A percentile compares a stretch with the other conserved stretches of the same genome.
These are phyloP conservation scores for Tremellales sp. DNA, from an alignment of 1,284 basidiomycete genomes.

Conservation along the genomic window DNA sequence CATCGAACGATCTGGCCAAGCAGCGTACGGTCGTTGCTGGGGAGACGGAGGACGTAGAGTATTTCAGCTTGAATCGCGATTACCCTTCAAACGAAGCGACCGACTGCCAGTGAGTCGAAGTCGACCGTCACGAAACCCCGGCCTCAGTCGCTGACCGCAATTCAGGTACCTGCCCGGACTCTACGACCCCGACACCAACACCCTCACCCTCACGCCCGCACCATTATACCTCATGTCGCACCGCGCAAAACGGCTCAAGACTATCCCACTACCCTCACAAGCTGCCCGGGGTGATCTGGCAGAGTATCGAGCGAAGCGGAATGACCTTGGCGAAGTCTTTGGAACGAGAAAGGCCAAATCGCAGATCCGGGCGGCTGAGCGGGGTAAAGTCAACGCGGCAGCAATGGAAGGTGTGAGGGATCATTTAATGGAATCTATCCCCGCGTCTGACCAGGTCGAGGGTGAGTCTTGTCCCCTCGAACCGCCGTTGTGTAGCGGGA, in stretches of 20 bases:
- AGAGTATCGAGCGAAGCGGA: constrained; percentile 60
- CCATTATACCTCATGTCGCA: constrained; percentile 71
- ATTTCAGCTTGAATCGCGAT: constrained; percentile 55
- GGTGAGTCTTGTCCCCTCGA: too few species aligned
- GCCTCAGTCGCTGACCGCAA: too few species aligned
- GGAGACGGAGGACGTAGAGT: constrained; percentile 64
- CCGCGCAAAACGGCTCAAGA: constrained; percentile 73
- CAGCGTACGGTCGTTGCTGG: constrained; percentile 61
- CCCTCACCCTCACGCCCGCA: constrained; percentile 61
- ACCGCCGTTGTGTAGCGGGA: constrained; percentile 1
- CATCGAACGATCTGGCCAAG: constrained; percentile 49
- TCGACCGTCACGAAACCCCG: too few species aligned
- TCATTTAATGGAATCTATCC: constrained; percentile 75
- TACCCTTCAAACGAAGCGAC: constrained; percentile 49
- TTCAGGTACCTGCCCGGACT: constrained; percentile 49
- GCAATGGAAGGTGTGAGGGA: constrained; percentile 76
- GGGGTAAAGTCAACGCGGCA: constrained; percentile 78
- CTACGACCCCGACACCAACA: constrained; percentile 64
- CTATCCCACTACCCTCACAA: constrained; percentile 13
- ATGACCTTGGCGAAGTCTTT: constrained; percentile 80
- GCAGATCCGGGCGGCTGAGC: constrained; percentile 73
- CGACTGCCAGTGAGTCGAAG: constrained; percentile 31
- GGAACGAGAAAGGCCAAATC: constrained; percentile 89
- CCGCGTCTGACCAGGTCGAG: constrained; percentile 55
- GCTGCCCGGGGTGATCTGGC: constrained; percentile 41